These are phyloP conservation scores for Cystofilobasidium ferigula DNA, from an alignment of 768 basidiomycete genomes.

Conservation along the genomic window DNA sequence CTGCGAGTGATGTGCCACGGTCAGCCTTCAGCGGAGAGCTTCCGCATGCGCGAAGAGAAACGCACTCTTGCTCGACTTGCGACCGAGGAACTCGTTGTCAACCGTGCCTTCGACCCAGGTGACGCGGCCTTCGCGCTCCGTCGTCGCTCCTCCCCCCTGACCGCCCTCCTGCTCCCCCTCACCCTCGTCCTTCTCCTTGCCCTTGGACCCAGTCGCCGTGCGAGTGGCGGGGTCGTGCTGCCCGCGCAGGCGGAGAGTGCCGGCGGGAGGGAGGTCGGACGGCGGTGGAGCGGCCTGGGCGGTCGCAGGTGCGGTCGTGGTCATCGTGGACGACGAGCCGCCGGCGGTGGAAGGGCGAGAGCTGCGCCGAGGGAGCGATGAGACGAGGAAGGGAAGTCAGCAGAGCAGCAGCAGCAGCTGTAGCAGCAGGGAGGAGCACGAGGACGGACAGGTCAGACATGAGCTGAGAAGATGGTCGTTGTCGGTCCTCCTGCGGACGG, in stretches of 20 bases:
- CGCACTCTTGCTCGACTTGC: slow-evolving; percentile 88
- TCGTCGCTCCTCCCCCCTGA: no score
- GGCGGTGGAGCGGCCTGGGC: no score
- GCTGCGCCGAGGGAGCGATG: no score
- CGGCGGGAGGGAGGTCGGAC: background rate
- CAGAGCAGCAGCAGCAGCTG: no score
- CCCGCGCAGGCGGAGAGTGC: slow-evolving; percentile 10
- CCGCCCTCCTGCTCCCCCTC: background rate
- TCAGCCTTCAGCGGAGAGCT: slow-evolving; percentile 1
- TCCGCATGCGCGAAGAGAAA: slow-evolving; percentile 26
- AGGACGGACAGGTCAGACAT: no score
- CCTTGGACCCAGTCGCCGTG: background rate
- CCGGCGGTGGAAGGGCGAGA: no score
- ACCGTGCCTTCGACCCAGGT: slow-evolving; percentile 75
- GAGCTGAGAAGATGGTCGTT: no score
- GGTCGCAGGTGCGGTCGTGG: background rate
- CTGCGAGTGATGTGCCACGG: slow-evolving; percentile 41
- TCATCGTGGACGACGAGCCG: background rate
- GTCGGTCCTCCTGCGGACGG: no score
- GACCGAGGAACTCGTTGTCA: slow-evolving; percentile 80
- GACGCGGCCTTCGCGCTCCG: slow-evolving; percentile 42
- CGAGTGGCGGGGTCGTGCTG: background rate
- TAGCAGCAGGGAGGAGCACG: no score
- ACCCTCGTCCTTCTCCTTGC: background rate
- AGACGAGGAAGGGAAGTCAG: no score